Evolutionary conservation across 768 basidiomycete species (phyloP).

Genomic region (Tremella yokohamensis): DNA sequence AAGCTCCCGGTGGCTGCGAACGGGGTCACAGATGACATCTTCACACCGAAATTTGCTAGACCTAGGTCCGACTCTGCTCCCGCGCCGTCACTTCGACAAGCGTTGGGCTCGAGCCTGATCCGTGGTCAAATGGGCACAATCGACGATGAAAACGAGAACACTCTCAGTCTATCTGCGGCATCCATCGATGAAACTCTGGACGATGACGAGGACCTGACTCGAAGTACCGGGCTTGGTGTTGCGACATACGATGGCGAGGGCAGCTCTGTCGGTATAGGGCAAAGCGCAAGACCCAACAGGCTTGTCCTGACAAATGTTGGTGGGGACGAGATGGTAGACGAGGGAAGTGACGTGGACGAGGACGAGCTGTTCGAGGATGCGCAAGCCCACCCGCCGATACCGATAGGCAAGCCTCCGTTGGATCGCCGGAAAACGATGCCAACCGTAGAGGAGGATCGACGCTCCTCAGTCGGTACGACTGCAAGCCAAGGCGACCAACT

Average conservation of each 20-base stretch:
- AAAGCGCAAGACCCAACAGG: conserved; percentile 22
- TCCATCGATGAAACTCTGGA: neutral
- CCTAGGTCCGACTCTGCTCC: conserved; percentile 49
- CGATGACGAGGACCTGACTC: conserved; percentile 4
- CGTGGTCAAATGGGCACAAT: neutral
- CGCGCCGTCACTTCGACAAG: conserved; percentile 14
- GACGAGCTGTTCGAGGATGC: conserved; percentile 28
- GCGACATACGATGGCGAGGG: conserved; percentile 12
- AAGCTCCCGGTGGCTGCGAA: neutral
- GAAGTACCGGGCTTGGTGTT: neutral
- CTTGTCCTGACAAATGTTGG: conserved; percentile 16
- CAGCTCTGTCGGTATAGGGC: conserved; percentile 18
- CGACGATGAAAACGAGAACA: conserved; percentile 8
- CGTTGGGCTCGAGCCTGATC: neutral
- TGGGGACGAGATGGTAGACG: conserved; percentile 33
- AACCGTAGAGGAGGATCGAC: conserved; percentile 3
- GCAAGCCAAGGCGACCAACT: conserved; percentile 10
- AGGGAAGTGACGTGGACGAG: conserved; percentile 45
- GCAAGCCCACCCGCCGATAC: conserved; percentile 1
- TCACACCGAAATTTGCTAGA: conserved; percentile 23
- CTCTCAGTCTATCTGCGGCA: neutral
- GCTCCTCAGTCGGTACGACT: conserved; percentile 7
- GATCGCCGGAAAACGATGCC: conserved; percentile 9
- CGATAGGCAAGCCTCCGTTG: neutral
- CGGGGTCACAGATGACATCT: neutral